Evolutionary conservation across 306 rosid genomes (phyloP).

Genomic region (Sindora glabra): DNA sequence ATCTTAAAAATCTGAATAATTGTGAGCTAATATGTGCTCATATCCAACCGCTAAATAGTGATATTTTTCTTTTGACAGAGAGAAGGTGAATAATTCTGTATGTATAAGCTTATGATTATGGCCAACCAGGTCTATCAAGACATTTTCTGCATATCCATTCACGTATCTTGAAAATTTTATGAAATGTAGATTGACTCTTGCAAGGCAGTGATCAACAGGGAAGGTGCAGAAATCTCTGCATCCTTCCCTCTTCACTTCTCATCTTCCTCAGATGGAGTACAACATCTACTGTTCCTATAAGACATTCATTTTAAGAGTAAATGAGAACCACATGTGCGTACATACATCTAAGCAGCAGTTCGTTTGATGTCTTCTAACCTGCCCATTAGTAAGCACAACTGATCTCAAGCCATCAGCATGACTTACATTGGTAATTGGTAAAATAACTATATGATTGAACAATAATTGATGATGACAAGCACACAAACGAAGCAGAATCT

Average conservation of each 20-base stretch:
- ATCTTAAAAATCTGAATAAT: background rate
- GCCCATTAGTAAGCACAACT: slow-evolving; percentile 6
- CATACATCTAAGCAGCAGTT: too few relatives aligned
- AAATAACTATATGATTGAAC: background rate
- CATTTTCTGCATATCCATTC: background rate
- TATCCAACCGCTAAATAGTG: background rate
- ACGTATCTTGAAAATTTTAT: slow-evolving; percentile 11
- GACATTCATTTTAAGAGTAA: background rate
- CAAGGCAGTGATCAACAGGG: slow-evolving; percentile 45
- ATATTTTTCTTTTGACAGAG: background rate
- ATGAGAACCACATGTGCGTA: background rate
- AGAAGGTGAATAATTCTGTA: background rate
- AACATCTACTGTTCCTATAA: too few relatives aligned
- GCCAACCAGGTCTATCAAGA: background rate
- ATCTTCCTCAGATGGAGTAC: slow-evolving; percentile 13
- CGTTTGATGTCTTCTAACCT: too few relatives aligned
- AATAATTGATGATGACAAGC: background rate
- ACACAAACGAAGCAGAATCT: background rate
- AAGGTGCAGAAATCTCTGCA: slow-evolving; percentile 70
- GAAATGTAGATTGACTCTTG: slow-evolving; percentile 25
- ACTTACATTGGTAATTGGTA: too few relatives aligned
- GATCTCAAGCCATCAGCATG: background rate
- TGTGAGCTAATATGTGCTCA: background rate
- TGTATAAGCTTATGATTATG: background rate
- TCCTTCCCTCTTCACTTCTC: slow-evolving; percentile 35